phyloP scores from a whole-genome alignment of 2,329 filamentous ascomycete species.

The Alternaria arborescens region DNA sequence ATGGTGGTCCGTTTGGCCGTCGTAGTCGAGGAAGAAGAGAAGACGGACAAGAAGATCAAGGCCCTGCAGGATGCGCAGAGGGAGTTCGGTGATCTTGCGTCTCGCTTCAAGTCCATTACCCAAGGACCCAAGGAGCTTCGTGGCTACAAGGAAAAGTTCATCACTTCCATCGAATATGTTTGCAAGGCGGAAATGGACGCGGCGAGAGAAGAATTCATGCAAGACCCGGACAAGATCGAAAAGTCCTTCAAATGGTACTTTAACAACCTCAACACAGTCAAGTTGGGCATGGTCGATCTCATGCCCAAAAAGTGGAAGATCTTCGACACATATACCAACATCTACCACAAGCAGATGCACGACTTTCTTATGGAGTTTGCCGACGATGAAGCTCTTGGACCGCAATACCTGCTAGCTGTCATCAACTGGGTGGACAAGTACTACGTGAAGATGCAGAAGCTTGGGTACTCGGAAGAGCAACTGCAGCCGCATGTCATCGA shows the following conservation, averaged over 20 bases:
- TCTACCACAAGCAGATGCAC: conserved; percentile 95
- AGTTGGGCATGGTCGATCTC: conserved; percentile 87
- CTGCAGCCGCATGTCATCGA: conserved; percentile 88
- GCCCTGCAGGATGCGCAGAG: conserved; percentile 93
- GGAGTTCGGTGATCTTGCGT: conserved; percentile 93
- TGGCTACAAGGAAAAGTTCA: conserved; percentile 96
- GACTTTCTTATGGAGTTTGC: conserved; percentile 86
- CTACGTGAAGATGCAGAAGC: conserved; percentile 92
- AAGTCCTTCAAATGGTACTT: conserved; percentile 96
- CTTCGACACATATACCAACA: conserved; percentile 84
- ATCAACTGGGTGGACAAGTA: conserved; percentile 97
- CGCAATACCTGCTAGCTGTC: conserved; percentile 87
- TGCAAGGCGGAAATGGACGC: conserved; percentile 78
- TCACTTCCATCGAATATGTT: conserved; percentile 78
- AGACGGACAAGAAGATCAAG: conserved; percentile 89
- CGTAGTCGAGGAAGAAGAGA: conserved; percentile 94
- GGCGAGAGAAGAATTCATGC: conserved; percentile 77
- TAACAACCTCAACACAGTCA: conserved; percentile 95
- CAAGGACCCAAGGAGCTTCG: conserved; percentile 90
- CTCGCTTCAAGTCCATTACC: conserved; percentile 92
- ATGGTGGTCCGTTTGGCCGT: conserved; percentile 91
- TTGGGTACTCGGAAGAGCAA: conserved; percentile 80
- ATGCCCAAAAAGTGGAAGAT: conserved; percentile 99
- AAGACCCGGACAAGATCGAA: conserved; percentile 82
- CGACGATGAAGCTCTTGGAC: conserved; percentile 83